These are phyloP conservation scores for Penicillium sp. DNA, from an alignment of 2,329 filamentous ascomycete species.

Conservation along the genomic window DNA sequence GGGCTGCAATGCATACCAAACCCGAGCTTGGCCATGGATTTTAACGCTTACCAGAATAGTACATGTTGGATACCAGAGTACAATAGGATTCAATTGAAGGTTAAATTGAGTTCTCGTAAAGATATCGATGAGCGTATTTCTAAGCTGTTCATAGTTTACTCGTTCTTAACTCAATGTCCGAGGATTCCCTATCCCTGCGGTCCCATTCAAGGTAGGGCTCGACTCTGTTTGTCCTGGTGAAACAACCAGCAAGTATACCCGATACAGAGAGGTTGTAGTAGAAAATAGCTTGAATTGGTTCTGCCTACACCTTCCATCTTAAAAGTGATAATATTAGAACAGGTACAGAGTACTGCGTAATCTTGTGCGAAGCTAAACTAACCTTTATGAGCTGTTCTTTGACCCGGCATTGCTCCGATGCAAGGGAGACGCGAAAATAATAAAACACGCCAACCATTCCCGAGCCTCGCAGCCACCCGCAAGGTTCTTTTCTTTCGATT, in stretches of 20 bases:
- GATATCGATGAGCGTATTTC: background rate
- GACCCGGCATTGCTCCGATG: slow-evolving; percentile 20
- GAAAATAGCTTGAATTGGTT: background rate
- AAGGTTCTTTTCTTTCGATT: slow-evolving; percentile 10
- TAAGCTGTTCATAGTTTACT: too few relatives aligned
- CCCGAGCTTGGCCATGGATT: background rate
- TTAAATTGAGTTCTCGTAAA: background rate
- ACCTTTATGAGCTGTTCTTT: slow-evolving; percentile 9
- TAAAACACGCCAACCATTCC: slow-evolving; percentile 11
- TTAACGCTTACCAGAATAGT: background rate
- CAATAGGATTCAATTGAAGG: background rate
- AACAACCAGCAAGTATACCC: background rate
- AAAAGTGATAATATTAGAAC: slow-evolving; percentile 1
- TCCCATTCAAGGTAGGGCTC: background rate
- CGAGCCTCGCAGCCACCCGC: slow-evolving; percentile 5
- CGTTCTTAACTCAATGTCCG: background rate
- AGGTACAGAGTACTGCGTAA: background rate
- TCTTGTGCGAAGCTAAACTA: background rate
- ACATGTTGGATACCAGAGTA: background rate
- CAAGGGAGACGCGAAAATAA: slow-evolving; percentile 16
- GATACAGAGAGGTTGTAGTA: background rate
- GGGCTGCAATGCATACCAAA: slow-evolving; percentile 10
- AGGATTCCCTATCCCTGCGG: background rate
- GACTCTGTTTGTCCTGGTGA: background rate
- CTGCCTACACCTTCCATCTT: background rate